Evolutionary conservation across 2,329 filamentous ascomycete species (phyloP).

Genomic region (Epichloe amarillans): DNA sequence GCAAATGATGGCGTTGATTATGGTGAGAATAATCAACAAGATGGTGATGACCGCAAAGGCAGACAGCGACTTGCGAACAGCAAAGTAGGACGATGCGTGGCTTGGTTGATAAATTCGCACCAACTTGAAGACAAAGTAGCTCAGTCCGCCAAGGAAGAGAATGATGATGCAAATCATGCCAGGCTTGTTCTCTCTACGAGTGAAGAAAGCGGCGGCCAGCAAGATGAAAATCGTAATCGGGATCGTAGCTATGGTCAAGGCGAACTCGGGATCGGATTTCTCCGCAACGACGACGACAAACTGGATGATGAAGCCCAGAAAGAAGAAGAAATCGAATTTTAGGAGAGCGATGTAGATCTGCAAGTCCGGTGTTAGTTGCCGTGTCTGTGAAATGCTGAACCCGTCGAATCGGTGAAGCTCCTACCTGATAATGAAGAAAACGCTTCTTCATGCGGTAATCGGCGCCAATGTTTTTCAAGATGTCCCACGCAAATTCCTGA

Average conservation of each 20-base stretch:
- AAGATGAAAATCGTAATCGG: slow-evolving; percentile 85
- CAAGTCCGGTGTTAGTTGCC: slow-evolving; percentile 3
- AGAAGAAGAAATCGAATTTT: slow-evolving; percentile 99
- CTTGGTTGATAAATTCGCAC: slow-evolving; percentile 76
- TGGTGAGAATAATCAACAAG: slow-evolving; percentile 75
- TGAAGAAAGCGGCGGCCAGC: slow-evolving; percentile 71
- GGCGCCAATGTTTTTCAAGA: slow-evolving; percentile 97
- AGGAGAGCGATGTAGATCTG: slow-evolving; percentile 95
- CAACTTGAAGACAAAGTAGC: slow-evolving; percentile 97
- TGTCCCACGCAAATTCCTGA: slow-evolving; percentile 97
- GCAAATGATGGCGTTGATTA: slow-evolving; percentile 74
- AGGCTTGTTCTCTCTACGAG: slow-evolving; percentile 63
- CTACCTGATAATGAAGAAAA: slow-evolving; percentile 89
- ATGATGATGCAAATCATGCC: slow-evolving; percentile 72
- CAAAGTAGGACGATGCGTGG: slow-evolving; percentile 49
- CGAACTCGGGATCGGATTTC: slow-evolving; percentile 60
- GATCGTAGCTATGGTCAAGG: slow-evolving; percentile 76
- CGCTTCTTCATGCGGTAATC: slow-evolving; percentile 94
- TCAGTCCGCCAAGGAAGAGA: slow-evolving; percentile 77
- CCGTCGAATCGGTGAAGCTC: slow-evolving; percentile 9
- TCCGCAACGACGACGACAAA: slow-evolving; percentile 83
- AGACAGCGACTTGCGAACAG: slow-evolving; percentile 75
- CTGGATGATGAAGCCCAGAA: slow-evolving; percentile 95
- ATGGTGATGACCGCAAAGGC: slow-evolving; percentile 92
- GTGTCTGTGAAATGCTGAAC: too few species aligned